A percentile compares a stretch with the other conserved stretches of the same genome.
Conservation (phyloP, 768 basidiomycete genomes). For the Boletus reticulatus region DNA sequence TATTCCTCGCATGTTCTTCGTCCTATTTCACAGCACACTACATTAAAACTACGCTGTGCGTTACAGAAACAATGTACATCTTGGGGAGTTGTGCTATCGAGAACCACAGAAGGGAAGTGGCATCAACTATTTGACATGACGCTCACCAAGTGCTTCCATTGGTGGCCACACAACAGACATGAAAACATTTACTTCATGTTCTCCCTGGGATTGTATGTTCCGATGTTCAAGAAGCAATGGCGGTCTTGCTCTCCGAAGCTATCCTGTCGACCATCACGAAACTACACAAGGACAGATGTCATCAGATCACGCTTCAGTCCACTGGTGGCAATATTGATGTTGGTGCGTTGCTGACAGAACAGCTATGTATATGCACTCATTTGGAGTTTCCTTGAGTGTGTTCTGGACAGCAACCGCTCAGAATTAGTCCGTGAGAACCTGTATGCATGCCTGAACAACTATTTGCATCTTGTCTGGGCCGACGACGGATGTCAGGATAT, state of each 20-base stretch:
- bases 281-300: constrained; percentile 77
- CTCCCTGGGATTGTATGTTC: constrained; percentile 70
- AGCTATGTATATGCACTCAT: constrained; percentile 74
- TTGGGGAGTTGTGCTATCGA: constrained; percentile 82
- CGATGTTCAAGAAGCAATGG: constrained; percentile 66
- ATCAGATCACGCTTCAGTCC: constrained; percentile 66
- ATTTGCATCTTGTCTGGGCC: constrained; percentile 63
- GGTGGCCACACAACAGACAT: constrained; percentile 75
- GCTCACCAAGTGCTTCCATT: constrained; percentile 82
- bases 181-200: constrained; percentile 84
- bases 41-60: no score
- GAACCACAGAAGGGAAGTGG: constrained; percentile 83
- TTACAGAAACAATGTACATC: constrained; percentile 74
- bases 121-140: constrained; percentile 79
- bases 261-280: constrained; percentile 83
- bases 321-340: constrained; percentile 60
- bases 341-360: constrained; percentile 74
- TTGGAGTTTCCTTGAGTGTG: constrained; percentile 68
- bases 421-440: constrained; percentile 92
- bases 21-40: no score
- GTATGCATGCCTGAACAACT: constrained; percentile 90
- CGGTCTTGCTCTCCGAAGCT: no score
- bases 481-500: constrained; percentile 14
- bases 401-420: constrained; percentile 71
- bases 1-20: no score